A percentile compares a stretch with the other conserved stretches of the same genome.
Evolutionary conservation across 1,284 basidiomycete species (phyloP).

Genomic region (Clitocybe nebularis): DNA sequence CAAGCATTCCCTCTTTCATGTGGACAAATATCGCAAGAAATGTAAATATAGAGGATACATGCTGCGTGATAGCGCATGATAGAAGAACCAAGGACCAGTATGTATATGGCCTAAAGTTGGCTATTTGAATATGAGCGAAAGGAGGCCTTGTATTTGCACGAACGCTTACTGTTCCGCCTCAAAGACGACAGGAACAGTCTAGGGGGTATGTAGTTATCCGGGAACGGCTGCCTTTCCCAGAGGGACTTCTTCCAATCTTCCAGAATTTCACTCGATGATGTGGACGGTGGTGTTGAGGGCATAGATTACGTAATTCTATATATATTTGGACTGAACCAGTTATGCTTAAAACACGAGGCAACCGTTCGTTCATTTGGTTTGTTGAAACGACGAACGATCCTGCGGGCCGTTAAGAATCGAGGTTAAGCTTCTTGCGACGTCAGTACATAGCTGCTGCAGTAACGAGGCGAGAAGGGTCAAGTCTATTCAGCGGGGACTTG

Average conservation of each 20-base stretch:
- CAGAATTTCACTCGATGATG: slow-evolving; percentile 8
- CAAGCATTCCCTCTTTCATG: slow-evolving; percentile 60
- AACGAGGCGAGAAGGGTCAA: too few species aligned
- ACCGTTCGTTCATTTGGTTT: too few species aligned
- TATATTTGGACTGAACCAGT: not conserved
- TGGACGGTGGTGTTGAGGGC: too few species aligned
- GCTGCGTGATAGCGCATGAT: slow-evolving; percentile 81
- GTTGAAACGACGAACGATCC: too few species aligned
- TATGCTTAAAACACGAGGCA: too few species aligned
- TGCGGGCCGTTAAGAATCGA: too few species aligned
- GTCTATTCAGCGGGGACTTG: too few species aligned
- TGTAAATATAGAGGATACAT: slow-evolving; percentile 75
- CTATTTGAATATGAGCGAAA: slow-evolving; percentile 34
- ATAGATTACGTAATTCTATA: not conserved
- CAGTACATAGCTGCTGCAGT: too few species aligned
- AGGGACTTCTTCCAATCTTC: slow-evolving; percentile 81
- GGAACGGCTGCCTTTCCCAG: slow-evolving; percentile 75
- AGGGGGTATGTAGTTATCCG: slow-evolving; percentile 88
- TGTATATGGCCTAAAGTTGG: slow-evolving; percentile 71
- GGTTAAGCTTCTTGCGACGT: too few species aligned
- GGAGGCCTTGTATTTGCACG: slow-evolving; percentile 8
- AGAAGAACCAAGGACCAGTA: slow-evolving; percentile 72
- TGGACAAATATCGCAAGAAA: slow-evolving; percentile 81
- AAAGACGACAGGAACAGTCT: slow-evolving; percentile 76
- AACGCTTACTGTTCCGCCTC: slow-evolving; percentile 67